Percentiles rank a stretch among this genome's conserved stretches.
These are phyloP conservation scores for Neopestalotiopsis sp. DNA, from an alignment of 2,329 filamentous ascomycete species.

Conservation along the genomic window DNA sequence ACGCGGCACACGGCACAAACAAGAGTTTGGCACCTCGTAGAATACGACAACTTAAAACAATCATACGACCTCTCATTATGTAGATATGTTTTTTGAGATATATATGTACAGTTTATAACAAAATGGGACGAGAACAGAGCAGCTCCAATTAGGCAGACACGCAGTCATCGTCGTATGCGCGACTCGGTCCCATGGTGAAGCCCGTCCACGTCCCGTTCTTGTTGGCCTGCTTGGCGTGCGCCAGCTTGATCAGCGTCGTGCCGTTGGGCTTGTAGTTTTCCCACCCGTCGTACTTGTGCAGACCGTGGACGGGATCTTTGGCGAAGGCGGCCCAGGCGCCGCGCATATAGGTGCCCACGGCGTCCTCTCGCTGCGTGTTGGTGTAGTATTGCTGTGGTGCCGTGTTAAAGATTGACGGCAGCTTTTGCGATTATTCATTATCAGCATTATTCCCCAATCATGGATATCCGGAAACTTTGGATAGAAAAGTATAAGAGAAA, in stretches of 20 bases:
- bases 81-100: too few relatives aligned
- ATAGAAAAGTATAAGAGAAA: slow-evolving; percentile 26
- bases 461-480: neutral
- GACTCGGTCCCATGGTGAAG: slow-evolving; percentile 3
- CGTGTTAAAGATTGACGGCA: slow-evolving; percentile 14
- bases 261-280: neutral
- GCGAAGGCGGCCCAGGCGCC: slow-evolving; percentile 22
- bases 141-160: neutral
- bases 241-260: slow-evolving; percentile 7
- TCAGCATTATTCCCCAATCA: too few relatives aligned
- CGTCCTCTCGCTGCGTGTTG: slow-evolving; percentile 12
- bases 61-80: neutral
- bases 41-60: neutral
- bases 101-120: neutral
- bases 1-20: too few relatives aligned
- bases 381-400: slow-evolving; percentile 3
- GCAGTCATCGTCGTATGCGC: slow-evolving; percentile 6
- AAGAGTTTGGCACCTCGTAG: neutral
- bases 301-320: slow-evolving; percentile 6
- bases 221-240: neutral
- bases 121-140: neutral
- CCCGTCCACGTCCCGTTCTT: slow-evolving; percentile 1
- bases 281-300: slow-evolving; percentile 16
- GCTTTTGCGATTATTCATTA: neutral
- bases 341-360: slow-evolving; percentile 15